These are phyloP conservation scores for Clarireedia homoeocarpa DNA, from an alignment of 2,329 filamentous ascomycete genomes.

Conservation along the genomic window DNA sequence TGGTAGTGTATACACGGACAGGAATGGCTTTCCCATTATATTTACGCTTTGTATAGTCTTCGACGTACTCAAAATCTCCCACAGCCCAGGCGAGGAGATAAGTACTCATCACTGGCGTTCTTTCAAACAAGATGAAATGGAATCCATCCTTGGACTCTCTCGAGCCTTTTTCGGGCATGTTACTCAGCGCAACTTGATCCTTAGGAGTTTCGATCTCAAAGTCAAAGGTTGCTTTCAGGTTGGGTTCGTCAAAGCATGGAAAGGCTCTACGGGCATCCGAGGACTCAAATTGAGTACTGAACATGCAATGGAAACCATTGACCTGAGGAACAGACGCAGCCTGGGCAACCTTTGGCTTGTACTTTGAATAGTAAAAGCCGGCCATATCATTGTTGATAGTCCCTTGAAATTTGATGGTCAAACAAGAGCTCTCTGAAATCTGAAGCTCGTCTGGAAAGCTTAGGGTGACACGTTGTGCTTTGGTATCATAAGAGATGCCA, in stretches of 20 bases:
- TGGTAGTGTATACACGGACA: conserved; percentile 91
- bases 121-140: conserved; percentile 72
- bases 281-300: conserved; percentile 96
- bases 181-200: conserved; percentile 82
- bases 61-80: conserved; percentile 94
- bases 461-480: conserved; percentile 76
- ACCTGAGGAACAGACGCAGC: conserved; percentile 72
- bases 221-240: conserved; percentile 93
- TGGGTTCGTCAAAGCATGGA: conserved; percentile 97
- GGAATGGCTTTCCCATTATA: conserved; percentile 90
- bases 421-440: conserved; percentile 53
- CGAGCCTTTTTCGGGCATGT: conserved; percentile 82
- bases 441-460: conserved; percentile 66
- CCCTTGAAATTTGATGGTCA: conserved; percentile 70
- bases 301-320: conserved; percentile 61
- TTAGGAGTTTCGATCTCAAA: conserved; percentile 86
- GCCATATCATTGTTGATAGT: conserved; percentile 86
- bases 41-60: conserved; percentile 79
- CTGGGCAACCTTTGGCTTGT: conserved; percentile 69
- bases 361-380: conserved; percentile 90
- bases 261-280: conserved; percentile 93
- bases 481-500: conserved; percentile 70
- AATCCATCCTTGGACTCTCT: conserved; percentile 53
- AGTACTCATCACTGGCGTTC: conserved; percentile 79
- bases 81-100: conserved; percentile 90